Conservation (phyloP, 139 green algal genomes). For the Haematococcus sp. region DNA sequence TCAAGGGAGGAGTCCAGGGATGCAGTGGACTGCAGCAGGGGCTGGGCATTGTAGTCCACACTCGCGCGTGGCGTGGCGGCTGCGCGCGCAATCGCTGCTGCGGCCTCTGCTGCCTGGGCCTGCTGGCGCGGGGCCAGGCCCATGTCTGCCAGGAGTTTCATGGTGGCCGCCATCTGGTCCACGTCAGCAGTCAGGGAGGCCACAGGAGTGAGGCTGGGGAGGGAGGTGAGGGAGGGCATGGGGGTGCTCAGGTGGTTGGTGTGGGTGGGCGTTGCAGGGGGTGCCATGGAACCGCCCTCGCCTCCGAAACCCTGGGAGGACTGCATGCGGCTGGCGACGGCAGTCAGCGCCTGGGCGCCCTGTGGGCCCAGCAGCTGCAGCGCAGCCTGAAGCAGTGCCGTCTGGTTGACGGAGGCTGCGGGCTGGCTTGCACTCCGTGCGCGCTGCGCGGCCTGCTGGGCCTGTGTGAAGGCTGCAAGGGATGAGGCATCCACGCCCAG, state of each 20-base stretch:
- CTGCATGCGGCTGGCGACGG: neutral
- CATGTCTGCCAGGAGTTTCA: too few relatives aligned
- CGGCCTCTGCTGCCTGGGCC: too few relatives aligned
- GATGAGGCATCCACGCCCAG: neutral
- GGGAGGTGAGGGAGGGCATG: neutral
- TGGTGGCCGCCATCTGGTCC: constrained; percentile 15
- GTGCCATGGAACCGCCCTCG: neutral
- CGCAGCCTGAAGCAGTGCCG: constrained; percentile 10
- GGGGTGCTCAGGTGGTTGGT: neutral
- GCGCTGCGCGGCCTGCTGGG: neutral
- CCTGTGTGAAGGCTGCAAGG: neutral
- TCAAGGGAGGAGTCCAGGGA: too few relatives aligned
- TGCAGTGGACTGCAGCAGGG: too few relatives aligned
- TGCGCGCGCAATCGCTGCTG: too few relatives aligned
- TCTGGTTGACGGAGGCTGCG: neutral
- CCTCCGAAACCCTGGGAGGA: too few relatives aligned
- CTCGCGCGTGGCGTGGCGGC: too few relatives aligned
- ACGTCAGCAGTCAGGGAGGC: neutral
- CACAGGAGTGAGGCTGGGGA: neutral
- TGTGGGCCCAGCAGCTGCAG: neutral
- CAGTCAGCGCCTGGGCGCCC: neutral
- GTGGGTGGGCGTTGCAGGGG: neutral
- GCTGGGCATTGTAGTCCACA: too few relatives aligned
- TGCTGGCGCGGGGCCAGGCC: too few relatives aligned
- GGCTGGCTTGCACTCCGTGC: neutral